Evolutionary conservation across 176 grass and related monocot species (phyloP).

Genomic region (Cenchrus fungigraminus): DNA sequence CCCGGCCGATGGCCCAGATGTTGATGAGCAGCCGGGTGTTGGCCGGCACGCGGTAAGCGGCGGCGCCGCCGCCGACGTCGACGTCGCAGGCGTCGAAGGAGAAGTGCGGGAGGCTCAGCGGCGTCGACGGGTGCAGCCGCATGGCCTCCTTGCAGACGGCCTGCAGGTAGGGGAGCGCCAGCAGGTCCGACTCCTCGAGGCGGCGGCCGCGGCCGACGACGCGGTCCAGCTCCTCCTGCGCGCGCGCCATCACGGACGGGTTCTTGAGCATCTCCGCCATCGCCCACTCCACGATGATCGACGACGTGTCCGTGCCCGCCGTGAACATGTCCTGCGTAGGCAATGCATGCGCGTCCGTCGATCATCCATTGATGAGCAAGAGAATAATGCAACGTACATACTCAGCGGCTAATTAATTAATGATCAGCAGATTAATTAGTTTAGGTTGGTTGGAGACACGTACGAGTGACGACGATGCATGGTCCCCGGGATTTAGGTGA

Average conservation of each 20-base stretch:
- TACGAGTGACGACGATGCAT: too few species aligned
- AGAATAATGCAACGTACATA: not conserved
- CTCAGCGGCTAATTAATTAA: not conserved
- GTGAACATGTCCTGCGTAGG: constrained; percentile 83
- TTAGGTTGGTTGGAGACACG: too few species aligned
- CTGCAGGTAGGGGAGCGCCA: constrained; percentile 68
- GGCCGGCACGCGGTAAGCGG: constrained; percentile 54
- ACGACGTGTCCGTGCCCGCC: constrained; percentile 86
- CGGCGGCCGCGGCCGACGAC: constrained; percentile 57
- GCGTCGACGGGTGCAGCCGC: constrained; percentile 75
- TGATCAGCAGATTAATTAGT: not conserved
- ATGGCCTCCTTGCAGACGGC: constrained; percentile 81
- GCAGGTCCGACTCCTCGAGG: constrained; percentile 68
- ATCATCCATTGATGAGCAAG: not conserved
- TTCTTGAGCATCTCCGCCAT: constrained; percentile 72
- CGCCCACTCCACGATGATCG: constrained; percentile 90
- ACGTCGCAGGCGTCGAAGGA: constrained; percentile 74
- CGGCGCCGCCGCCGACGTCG: constrained; percentile 50
- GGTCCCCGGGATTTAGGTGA: not conserved
- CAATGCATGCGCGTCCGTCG: too few species aligned
- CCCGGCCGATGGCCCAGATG: constrained; percentile 84
- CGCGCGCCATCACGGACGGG: constrained; percentile 47
- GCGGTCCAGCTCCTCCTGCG: constrained; percentile 69
- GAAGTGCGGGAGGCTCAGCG: constrained; percentile 82
- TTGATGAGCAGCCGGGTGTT: constrained; percentile 75